Percentiles rank a stretch among this genome's conserved stretches.
Evolutionary conservation across 2,329 filamentous ascomycete species (phyloP).

Genomic region (Fusarium ambrosium): DNA sequence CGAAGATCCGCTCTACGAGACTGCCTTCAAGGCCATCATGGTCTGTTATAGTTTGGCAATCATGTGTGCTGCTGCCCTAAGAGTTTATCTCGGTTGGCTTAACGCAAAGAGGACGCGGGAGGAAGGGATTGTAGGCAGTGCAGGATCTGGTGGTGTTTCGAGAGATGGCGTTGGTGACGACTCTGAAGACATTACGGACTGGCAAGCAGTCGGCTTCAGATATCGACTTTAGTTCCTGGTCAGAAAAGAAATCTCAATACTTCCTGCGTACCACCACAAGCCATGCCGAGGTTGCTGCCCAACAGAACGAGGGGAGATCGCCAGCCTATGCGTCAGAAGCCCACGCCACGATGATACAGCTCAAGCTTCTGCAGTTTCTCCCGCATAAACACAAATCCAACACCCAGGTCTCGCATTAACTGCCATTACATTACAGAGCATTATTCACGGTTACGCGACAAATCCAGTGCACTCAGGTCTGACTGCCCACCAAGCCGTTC

Average conservation of each 20-base stretch:
- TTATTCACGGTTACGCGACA: neutral
- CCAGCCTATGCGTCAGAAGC: neutral
- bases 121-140: constrained; percentile 62
- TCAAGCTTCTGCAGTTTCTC: neutral
- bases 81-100: constrained; percentile 61
- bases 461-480: neutral
- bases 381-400: neutral
- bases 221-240: constrained; percentile 61
- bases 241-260: neutral
- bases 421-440: neutral
- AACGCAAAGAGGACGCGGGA: constrained; percentile 58
- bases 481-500: neutral
- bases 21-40: constrained; percentile 68
- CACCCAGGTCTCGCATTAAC: neutral
- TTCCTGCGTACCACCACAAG: neutral
- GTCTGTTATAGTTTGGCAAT: constrained; percentile 68
- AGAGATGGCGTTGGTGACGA: constrained; percentile 52
- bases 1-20: constrained; percentile 66
- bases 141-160: constrained; percentile 57
- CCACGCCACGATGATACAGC: neutral
- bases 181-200: constrained; percentile 72
- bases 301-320: neutral
- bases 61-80: constrained; percentile 57
- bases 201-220: constrained; percentile 70
- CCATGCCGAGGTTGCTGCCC: neutral